Percentiles rank a stretch among this genome's conserved stretches.
Conservation (phyloP, 192 early-diverging fungal species). For the Diversispora eburnea region DNA sequence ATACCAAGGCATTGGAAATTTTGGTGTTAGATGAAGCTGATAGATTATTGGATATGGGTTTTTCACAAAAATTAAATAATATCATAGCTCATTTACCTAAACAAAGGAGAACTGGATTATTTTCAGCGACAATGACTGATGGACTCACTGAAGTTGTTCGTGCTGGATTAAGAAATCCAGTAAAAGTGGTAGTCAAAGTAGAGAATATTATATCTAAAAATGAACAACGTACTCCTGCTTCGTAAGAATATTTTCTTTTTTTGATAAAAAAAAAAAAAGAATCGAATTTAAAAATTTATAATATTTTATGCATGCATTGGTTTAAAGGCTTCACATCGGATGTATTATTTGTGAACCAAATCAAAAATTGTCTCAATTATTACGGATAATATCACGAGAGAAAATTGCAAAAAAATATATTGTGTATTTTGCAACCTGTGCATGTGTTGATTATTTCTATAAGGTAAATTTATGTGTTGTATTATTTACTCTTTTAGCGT, state of each 20-base stretch:
- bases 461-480: conserved; percentile 33
- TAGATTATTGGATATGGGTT: conserved; percentile 92
- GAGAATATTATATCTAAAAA: conserved; percentile 52
- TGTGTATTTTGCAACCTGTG: conserved; percentile 94
- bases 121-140: conserved; percentile 96
- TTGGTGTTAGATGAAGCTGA: conserved; percentile 95
- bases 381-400: conserved; percentile 58
- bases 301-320: conserved; percentile 7
- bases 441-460: conserved; percentile 93
- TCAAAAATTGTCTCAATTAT: conserved; percentile 75
- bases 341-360: conserved; percentile 77
- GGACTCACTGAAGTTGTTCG: conserved; percentile 76
- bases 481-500: too few relatives aligned
- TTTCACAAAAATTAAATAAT: conserved; percentile 69
- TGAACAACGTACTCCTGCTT: conserved; percentile 61
- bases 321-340: conserved; percentile 55
- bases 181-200: conserved; percentile 84
- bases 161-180: conserved; percentile 90
- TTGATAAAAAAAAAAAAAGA: not conserved
- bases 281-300: conserved; percentile 1
- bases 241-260: conserved; percentile 36
- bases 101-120: conserved; percentile 92
- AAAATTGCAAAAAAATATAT: conserved; percentile 75
- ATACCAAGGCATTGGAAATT: conserved; percentile 78
- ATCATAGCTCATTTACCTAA: conserved; percentile 84